Evolutionary conservation across 139 green algal species (phyloP).

Genomic region (Coelastrella sp.): DNA sequence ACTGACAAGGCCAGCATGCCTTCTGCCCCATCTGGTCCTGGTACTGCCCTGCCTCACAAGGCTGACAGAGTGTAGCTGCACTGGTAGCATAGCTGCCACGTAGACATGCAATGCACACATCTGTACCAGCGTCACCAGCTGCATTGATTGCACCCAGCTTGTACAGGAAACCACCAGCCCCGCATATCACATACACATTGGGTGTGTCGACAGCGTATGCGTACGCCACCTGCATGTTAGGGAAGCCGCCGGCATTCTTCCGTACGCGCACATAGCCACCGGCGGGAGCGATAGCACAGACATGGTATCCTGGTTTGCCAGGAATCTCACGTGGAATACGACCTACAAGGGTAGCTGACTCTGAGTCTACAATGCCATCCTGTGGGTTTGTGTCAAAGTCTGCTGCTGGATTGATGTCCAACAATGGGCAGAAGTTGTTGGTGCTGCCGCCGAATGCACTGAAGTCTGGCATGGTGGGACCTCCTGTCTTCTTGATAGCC

Average conservation of each 20-base stretch:
- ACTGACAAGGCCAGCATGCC: conserved; percentile 45
- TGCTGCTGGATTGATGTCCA: conserved; percentile 47
- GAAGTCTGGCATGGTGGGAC: conserved; percentile 50
- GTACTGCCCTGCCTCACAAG: conserved; percentile 20
- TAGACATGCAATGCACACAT: conserved; percentile 34
- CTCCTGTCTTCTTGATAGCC: conserved; percentile 45
- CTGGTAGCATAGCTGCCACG: conserved; percentile 40
- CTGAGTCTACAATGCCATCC: conserved; percentile 44
- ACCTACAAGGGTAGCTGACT: conserved; percentile 36
- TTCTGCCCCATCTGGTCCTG: conserved; percentile 36
- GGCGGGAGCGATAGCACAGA: conserved; percentile 48
- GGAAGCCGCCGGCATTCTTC: not conserved
- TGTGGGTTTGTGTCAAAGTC: conserved; percentile 48
- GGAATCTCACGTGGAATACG: conserved; percentile 29
- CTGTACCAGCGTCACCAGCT: not conserved
- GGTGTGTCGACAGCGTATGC: conserved; percentile 30
- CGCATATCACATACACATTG: conserved; percentile 26
- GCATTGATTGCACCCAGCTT: conserved; percentile 45
- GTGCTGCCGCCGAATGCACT: conserved; percentile 34
- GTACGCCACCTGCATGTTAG: conserved; percentile 22
- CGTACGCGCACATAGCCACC: conserved; percentile 38
- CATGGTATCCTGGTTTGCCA: conserved; percentile 1
- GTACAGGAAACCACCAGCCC: conserved; percentile 36
- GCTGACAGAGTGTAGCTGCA: conserved; percentile 30
- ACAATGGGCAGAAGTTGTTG: conserved; percentile 40